Conservation (phyloP, 176 grass and related monocot genomes). For the Rhipidocladum racemiflorum region DNA sequence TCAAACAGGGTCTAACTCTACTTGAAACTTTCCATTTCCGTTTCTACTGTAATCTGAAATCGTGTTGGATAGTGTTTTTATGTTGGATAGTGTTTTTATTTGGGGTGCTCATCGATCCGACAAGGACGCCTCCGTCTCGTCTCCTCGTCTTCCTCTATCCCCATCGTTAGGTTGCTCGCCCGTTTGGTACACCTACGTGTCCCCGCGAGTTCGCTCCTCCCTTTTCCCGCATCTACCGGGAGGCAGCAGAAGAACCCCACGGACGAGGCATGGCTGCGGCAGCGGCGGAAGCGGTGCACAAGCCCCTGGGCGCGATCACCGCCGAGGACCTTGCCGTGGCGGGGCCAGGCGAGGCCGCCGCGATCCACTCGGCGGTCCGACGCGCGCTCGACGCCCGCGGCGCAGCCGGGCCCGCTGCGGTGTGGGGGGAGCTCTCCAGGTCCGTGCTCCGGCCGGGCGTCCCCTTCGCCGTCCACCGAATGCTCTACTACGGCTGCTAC, state of each 20-base stretch:
- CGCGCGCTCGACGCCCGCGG: slow-evolving; percentile 29
- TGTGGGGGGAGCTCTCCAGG: slow-evolving; percentile 63
- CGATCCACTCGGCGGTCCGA: slow-evolving; percentile 39
- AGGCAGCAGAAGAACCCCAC: not conserved
- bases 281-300: slow-evolving; percentile 48
- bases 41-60: too few species aligned
- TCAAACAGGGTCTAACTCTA: too few species aligned
- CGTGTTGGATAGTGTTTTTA: too few species aligned
- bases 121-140: not conserved
- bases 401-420: slow-evolving; percentile 24
- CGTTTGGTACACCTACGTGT: slow-evolving; percentile 32
- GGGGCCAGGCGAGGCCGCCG: slow-evolving; percentile 32
- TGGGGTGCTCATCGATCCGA: not conserved
- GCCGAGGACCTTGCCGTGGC: slow-evolving; percentile 55
- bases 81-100: not conserved
- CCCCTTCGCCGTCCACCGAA: slow-evolving; percentile 79
- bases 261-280: slow-evolving; percentile 13
- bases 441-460: slow-evolving; percentile 42
- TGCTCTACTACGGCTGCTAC: slow-evolving; percentile 96
- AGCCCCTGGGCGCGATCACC: slow-evolving; percentile 55
- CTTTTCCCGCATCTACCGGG: not conserved
- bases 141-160: not conserved
- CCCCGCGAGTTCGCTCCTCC: not conserved
- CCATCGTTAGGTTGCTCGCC: slow-evolving; percentile 4
- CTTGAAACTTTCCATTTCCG: too few species aligned